Conservation (phyloP, 2,329 filamentous ascomycete genomes). For the Claviceps arundinis region DNA sequence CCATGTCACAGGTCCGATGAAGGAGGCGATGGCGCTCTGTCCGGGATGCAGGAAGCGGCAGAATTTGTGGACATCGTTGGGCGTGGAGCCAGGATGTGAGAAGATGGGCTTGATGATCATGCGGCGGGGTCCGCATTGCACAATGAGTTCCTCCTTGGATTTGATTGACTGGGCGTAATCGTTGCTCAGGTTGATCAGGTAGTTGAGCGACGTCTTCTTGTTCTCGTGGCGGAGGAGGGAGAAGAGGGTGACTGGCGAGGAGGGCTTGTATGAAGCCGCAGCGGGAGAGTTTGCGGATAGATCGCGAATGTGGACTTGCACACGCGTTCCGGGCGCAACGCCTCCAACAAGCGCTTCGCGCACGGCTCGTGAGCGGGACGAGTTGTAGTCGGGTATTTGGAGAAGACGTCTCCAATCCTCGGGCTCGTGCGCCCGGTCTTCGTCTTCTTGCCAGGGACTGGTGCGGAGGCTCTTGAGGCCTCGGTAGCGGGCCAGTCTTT, state of each 20-base stretch:
- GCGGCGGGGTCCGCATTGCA: conserved; percentile 81
- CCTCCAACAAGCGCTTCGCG: conserved; percentile 84
- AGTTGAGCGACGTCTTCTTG: conserved; percentile 82
- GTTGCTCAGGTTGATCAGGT: conserved; percentile 73
- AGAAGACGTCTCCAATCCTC: conserved; percentile 80
- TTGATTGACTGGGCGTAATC: conserved; percentile 66
- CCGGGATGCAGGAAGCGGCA: conserved; percentile 85
- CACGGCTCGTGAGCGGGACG: conserved; percentile 60
- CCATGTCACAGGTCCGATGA: conserved; percentile 86
- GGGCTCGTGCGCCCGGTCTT: conserved; percentile 77
- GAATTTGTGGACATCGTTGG: conserved; percentile 96
- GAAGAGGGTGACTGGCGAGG: conserved; percentile 57
- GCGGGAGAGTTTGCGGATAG: conserved; percentile 26
- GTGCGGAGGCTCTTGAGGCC: conserved; percentile 84
- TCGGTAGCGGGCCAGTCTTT: conserved; percentile 74
- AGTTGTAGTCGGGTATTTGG: conserved; percentile 80
- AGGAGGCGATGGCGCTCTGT: conserved; percentile 75
- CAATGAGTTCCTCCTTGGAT: conserved; percentile 81
- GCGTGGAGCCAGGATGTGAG: conserved; percentile 77
- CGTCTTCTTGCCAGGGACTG: conserved; percentile 77
- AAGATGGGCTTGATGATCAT: conserved; percentile 84
- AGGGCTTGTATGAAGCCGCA: conserved; percentile 12
- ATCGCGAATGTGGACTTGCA: conserved; percentile 59
- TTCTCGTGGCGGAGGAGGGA: conserved; percentile 88
- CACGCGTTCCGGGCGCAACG: conserved; percentile 69